Evolutionary conservation across 139 green algal genomes (phyloP).

Genomic region (Tetradesmus lagerheimii): DNA sequence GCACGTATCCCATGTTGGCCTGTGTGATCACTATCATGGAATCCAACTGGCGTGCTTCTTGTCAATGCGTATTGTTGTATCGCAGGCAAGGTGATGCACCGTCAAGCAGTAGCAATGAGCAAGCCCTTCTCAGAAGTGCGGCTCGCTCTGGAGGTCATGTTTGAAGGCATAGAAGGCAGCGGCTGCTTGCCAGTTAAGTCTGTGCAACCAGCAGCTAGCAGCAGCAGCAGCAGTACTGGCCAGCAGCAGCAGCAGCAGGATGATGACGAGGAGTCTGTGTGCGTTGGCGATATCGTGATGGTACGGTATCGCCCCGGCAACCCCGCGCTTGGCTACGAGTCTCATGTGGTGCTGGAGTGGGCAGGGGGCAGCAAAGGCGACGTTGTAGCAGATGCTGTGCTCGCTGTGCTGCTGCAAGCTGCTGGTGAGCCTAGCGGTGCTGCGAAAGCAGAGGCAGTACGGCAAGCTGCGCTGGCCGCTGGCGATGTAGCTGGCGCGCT

Average conservation of each 20-base stretch:
- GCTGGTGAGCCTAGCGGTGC: constrained; percentile 65
- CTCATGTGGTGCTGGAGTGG: constrained; percentile 92
- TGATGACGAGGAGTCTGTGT: constrained; percentile 54
- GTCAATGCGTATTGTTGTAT: not conserved
- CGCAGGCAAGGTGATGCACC: constrained; percentile 63
- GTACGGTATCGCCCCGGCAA: constrained; percentile 53
- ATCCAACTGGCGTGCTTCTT: not conserved
- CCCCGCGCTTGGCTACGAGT: constrained; percentile 29
- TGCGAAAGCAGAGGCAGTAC: constrained; percentile 59
- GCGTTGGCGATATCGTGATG: constrained; percentile 60
- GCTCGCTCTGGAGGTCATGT: constrained; percentile 91
- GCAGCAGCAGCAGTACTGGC: constrained; percentile 4
- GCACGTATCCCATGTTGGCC: not conserved
- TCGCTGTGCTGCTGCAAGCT: constrained; percentile 88
- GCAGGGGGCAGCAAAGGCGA: constrained; percentile 84
- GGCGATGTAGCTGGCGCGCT: constrained; percentile 61
- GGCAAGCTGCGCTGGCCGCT: constrained; percentile 37
- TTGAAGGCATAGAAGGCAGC: constrained; percentile 85
- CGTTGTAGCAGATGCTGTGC: constrained; percentile 94
- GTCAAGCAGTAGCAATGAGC: constrained; percentile 77
- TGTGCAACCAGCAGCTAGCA: not conserved
- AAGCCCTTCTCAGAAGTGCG: constrained; percentile 76
- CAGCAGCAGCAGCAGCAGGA: too few relatives aligned
- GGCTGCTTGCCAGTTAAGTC: constrained; percentile 46
- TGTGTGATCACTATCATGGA: not conserved